These are phyloP conservation scores for Fragaria vesca DNA, from an alignment of 306 rosid genomes.

Conservation along the genomic window DNA sequence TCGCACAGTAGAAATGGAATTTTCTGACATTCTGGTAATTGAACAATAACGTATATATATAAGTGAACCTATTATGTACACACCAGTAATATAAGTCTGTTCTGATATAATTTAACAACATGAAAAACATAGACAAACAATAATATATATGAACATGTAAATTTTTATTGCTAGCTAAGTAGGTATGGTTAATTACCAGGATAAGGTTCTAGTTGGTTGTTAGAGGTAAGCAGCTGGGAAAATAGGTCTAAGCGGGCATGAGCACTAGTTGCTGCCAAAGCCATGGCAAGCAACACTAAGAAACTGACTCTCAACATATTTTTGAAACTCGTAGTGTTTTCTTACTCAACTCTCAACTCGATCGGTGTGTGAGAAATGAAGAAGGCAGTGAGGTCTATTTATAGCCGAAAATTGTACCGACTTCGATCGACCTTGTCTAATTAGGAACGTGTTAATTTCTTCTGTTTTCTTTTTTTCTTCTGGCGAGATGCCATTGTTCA, in stretches of 20 bases:
- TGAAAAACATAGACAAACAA: not conserved
- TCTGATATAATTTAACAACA: not conserved
- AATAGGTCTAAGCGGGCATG: not conserved
- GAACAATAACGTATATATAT: not conserved
- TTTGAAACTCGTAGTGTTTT: not conserved
- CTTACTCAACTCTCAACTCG: not conserved
- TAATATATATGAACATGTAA: not conserved
- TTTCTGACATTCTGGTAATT: not conserved
- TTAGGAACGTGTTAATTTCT: too few species aligned
- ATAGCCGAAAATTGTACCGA: not conserved
- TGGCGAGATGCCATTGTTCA: too few species aligned
- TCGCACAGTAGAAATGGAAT: not conserved
- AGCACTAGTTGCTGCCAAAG: not conserved
- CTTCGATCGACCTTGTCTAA: too few species aligned
- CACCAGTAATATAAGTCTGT: not conserved
- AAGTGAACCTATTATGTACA: not conserved
- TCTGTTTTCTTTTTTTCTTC: too few species aligned
- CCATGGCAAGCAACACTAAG: constrained; percentile 1
- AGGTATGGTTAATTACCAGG: not conserved
- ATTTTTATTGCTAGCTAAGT: not conserved
- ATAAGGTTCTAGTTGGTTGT: not conserved
- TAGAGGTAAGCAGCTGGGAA: not conserved
- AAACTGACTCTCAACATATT: not conserved
- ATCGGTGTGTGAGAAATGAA: not conserved
- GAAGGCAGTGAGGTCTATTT: not conserved